Conservation (phyloP, 345 rosid genomes). For the Corchorus olitorius region DNA sequence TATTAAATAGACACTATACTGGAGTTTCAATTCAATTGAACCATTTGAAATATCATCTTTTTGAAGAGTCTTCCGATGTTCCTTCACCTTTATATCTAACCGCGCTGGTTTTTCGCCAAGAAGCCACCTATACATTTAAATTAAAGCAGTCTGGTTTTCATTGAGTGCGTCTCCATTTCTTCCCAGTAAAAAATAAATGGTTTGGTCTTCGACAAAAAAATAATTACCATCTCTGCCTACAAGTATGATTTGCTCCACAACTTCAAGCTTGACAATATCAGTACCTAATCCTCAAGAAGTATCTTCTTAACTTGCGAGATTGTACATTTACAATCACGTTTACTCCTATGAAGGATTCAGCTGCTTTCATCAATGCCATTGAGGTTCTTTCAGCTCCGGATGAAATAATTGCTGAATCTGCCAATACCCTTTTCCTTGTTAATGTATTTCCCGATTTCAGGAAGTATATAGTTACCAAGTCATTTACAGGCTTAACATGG, state of each 20-base stretch:
- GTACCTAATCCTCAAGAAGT: no score
- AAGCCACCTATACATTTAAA: no score
- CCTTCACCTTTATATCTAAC: no score
- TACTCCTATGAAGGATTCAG: no score
- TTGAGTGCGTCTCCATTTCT: not conserved
- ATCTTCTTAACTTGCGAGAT: no score
- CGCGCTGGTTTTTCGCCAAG: no score
- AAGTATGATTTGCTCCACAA: not conserved
- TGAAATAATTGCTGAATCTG: slow-evolving; percentile 49
- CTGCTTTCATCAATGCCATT: slow-evolving; percentile 68
- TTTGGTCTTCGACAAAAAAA: not conserved
- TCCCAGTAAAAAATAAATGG: not conserved
- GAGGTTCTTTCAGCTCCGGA: slow-evolving; percentile 79
- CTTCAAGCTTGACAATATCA: not conserved
- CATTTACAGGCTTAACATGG: slow-evolving; percentile 65
- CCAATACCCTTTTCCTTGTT: slow-evolving; percentile 53
- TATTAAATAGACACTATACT: no score
- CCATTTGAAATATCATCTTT: no score
- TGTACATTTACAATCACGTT: no score
- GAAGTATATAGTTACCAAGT: slow-evolving; percentile 42
- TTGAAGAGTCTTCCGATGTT: no score
- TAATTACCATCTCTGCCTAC: not conserved
- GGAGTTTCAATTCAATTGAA: no score
- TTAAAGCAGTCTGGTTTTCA: no score
- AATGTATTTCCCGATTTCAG: slow-evolving; percentile 42